Percentiles rank a stretch among this genome's conserved stretches.
phyloP scores from a whole-genome alignment of 768 basidiomycete species.

The Botryobasidium botryosum region DNA sequence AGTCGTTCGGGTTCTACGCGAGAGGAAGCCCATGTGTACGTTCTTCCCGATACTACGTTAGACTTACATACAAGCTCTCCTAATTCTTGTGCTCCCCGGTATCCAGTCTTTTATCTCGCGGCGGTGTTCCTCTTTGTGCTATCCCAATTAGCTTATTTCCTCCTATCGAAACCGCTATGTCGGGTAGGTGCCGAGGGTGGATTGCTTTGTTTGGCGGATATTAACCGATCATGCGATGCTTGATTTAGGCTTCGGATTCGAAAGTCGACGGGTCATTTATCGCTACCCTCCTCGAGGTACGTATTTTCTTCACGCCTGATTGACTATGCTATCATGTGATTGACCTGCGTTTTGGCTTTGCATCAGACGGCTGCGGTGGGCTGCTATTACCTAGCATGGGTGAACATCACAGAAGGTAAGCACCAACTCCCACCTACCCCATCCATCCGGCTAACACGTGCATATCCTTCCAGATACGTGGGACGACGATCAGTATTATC shows the following conservation, averaged over 20 bases:
- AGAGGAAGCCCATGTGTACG: conserved; percentile 54
- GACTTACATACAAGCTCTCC: neutral
- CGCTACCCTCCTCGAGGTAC: conserved; percentile 54
- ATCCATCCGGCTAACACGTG: neutral
- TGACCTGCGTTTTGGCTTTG: neutral
- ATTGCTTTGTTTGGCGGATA: neutral
- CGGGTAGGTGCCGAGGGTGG: conserved; percentile 34
- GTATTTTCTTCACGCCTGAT: neutral
- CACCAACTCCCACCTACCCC: neutral
- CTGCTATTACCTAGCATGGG: conserved; percentile 64
- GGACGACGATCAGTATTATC: conserved; percentile 13
- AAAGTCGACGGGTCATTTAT: conserved; percentile 80
- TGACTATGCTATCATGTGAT: neutral
- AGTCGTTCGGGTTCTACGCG: conserved; percentile 56
- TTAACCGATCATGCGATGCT: neutral
- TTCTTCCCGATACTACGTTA: neutral
- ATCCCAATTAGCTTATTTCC: conserved; percentile 67
- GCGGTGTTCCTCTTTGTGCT: conserved; percentile 64
- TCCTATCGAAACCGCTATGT: conserved; percentile 50
- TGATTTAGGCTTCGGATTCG: conserved; percentile 24
- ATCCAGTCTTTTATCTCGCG: conserved; percentile 46
- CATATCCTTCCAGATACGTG: conserved; percentile 17
- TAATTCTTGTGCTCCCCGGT: neutral
- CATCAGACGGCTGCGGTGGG: conserved; percentile 41
- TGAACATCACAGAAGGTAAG: conserved; percentile 75